These are phyloP conservation scores for Penicillium lividum DNA, from an alignment of 495 filamentous ascomycete genomes.

Conservation along the genomic window DNA sequence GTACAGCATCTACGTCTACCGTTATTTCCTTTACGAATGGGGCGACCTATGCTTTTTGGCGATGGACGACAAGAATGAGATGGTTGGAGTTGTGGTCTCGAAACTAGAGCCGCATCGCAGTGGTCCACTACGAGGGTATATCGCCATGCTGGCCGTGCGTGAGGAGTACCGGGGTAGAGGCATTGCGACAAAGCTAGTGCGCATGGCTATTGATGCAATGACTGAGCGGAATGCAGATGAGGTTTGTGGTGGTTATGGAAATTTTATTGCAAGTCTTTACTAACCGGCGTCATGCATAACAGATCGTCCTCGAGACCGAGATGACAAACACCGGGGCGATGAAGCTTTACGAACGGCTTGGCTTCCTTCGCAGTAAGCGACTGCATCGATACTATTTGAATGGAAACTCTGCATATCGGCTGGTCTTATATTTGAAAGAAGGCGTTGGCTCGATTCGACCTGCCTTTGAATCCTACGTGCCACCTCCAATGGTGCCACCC, in stretches of 20 bases:
- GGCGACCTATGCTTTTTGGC: constrained; percentile 93
- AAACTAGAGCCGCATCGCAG: constrained; percentile 89
- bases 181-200: constrained; percentile 88
- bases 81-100: constrained; percentile 91
- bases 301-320: constrained; percentile 95
- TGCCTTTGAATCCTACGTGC: constrained; percentile 40
- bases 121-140: constrained; percentile 87
- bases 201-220: constrained; percentile 93
- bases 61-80: constrained; percentile 56
- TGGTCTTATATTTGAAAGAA: constrained; percentile 80
- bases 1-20: constrained; percentile 99
- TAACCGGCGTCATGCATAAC: constrained; percentile 14
- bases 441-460: constrained; percentile 46
- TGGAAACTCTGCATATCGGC: constrained; percentile 88
- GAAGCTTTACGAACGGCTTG: constrained; percentile 89
- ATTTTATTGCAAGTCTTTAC: constrained; percentile 1
- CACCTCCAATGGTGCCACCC: constrained; percentile 18
- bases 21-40: constrained; percentile 99
- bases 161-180: constrained; percentile 76
- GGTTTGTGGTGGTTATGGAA: constrained; percentile 39
- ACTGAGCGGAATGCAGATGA: constrained; percentile 81
- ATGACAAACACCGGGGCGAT: constrained; percentile 91
- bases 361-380: constrained; percentile 90
- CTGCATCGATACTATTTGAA: constrained; percentile 96
- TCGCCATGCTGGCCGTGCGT: constrained; percentile 94